Base-by-base conservation (phyloP, 768 basidiomycete species). In the Dacryopinax primogenitus region DNA sequence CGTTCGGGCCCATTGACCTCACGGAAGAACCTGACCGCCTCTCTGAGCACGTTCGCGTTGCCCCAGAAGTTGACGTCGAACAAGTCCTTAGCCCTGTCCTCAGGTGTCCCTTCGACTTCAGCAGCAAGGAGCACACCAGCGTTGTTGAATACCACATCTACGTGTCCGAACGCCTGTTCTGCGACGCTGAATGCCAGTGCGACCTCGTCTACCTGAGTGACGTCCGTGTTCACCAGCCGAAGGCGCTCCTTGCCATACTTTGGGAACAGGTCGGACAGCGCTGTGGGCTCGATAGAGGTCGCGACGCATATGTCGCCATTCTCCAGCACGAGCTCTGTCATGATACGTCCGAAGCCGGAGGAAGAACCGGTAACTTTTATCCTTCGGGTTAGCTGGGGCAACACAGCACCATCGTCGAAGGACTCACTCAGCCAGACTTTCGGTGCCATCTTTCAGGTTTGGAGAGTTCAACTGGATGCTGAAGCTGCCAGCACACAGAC, bases 101-200 rank as follows among this genome's bases (percentile, higher is more conserved):
- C 75, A 3, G 70, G 69, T 65, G 74, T 73, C 16, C 72, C 75
- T 69, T 81, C 80, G 33, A 76, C 71, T 67, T 80, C 78, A 15
- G 70, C 71, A 15, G 75, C 63, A 28, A 75, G 64, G 9, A 66
- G 71, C 44, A 68, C 68, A 37, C 67, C 73, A 66, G 80, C 80
- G 65, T 81, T 82, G 68, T 77, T 80, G 67, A 78, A 75, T 3
- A 81, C 80, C 58, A 80, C 70, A 62, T 82, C 81, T 15, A 80
- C 67, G 34, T 76, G 71, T 2, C 78, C 79, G 70, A 80, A 81
- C 12, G 67, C 68, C 34, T 72, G 69, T 45, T 75, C 65, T 0
- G 76, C 74, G 41, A 67, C 67, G 13, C 67, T 69, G 66, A 82
- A 82, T 0, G 74, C 78, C 6, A 68, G 68, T 9, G 34, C 67